Percentiles rank a stretch among this genome's conserved stretches.
phyloP scores from a whole-genome alignment of 495 filamentous ascomycete species.

The Trichoderma reesei region DNA sequence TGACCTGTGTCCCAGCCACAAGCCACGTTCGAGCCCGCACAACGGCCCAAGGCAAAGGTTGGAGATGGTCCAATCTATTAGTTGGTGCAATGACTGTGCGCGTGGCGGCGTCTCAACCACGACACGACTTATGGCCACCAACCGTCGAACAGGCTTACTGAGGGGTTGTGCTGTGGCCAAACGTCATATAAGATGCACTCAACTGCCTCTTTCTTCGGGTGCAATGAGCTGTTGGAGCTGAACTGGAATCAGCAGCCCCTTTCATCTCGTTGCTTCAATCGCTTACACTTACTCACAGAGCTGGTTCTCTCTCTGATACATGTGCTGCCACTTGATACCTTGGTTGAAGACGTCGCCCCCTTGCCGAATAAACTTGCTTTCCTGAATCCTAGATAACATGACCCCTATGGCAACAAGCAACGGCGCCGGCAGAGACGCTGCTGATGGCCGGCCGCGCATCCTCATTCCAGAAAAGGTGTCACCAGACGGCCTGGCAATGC shows the following conservation, averaged over 20 bases:
- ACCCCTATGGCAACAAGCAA: background rate
- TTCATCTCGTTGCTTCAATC: background rate
- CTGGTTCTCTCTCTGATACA: background rate
- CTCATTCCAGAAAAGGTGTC: conserved; percentile 66
- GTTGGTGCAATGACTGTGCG: background rate
- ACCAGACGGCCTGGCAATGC: conserved; percentile 55
- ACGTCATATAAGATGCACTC: background rate
- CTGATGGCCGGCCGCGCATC: conserved; percentile 37
- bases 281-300: background rate
- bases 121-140: background rate
- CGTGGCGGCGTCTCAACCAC: background rate
- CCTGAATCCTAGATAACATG: background rate
- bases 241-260: background rate
- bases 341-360: too few species aligned
- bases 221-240: background rate
- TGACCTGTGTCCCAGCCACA: background rate
- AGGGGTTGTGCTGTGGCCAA: background rate
- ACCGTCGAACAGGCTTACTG: background rate
- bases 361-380: background rate
- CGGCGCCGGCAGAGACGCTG: background rate
- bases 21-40: background rate
- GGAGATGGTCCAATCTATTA: background rate
- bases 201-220: background rate
- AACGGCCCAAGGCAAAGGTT: background rate
- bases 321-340: background rate